Base-by-base conservation (phyloP, 1,139 yeast genomes). In the Entelexis paramagnoliae region DNA sequence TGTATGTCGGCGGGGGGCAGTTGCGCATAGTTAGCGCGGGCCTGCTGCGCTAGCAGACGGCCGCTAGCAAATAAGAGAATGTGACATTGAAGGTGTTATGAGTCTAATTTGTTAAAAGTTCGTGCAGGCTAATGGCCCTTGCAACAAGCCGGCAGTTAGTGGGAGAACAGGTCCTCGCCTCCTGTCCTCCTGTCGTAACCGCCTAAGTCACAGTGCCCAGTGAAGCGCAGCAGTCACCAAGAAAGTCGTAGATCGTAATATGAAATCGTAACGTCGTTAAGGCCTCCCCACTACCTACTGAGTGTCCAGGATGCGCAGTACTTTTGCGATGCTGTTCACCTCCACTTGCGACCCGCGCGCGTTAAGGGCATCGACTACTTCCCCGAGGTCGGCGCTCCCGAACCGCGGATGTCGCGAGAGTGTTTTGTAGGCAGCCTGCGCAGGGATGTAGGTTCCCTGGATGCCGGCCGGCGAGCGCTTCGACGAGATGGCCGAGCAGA, bases 331-430 rank as follows among this genome's bases (percentile, higher is more conserved):
- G 56, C 86, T 79, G 62, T 83, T 86, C 9, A 84, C 95, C 62
- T 86, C 95, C 41, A 86, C 94, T 62, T 83, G 87, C 84, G 84
- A 83, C 2, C 94, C 95, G 58, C 84, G 72, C 0, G 94, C 84
- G 39, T 83, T 80, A 58, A 86, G 72, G 61, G 82, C 79, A 10
- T 86, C 86, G 4, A 86, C 88, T 57, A 86, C 71, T 1, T 80
- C 76, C 50, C 83, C 78, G 62, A 86, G 79, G 58, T 85, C 94
- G 17, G 82, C 85, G 11, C 79, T 72, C 55, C 75, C 75, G 66
- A 86, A 84, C 59, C 81, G 79, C 59, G 83, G 81, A 65, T 86
- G 95, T 55, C 94, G 72, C 22, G 91, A 80, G 50, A 86, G 73
- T 0, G 95, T 85, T 67, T 81, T 83, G 67, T 86, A 86, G 0